phyloP scores from a whole-genome alignment of 495 filamentous ascomycete species.

The Cetradonia linearis region DNA sequence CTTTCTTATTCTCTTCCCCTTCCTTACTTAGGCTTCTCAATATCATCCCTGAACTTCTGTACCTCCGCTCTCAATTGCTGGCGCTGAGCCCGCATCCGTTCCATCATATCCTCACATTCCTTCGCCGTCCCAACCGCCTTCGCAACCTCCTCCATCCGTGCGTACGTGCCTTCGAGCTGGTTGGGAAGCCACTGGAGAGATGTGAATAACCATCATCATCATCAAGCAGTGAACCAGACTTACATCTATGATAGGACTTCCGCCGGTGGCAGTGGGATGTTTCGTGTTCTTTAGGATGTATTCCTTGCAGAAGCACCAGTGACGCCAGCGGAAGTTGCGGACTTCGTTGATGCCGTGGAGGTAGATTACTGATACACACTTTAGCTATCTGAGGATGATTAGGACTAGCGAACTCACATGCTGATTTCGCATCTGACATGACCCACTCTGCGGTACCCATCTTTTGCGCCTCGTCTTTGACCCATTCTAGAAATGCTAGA shows the following conservation, averaged over 20 bases:
- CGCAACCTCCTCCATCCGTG: constrained; percentile 58
- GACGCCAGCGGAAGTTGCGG: constrained; percentile 78
- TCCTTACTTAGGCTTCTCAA: constrained; percentile 32
- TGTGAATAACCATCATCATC: background rate
- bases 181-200: constrained; percentile 64
- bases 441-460: constrained; percentile 54
- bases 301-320: constrained; percentile 91
- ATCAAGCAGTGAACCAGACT: constrained; percentile 20
- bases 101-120: constrained; percentile 57
- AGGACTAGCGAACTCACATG: constrained; percentile 14
- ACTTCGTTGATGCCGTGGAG: constrained; percentile 69
- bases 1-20: constrained; percentile 35
- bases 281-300: constrained; percentile 77
- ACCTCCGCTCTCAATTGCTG: constrained; percentile 69
- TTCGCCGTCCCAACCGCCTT: constrained; percentile 30
- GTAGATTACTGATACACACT: constrained; percentile 46
- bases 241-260: constrained; percentile 79
- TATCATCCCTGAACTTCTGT: constrained; percentile 68
- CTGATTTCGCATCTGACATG: constrained; percentile 40
- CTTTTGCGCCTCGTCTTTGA: constrained; percentile 45
- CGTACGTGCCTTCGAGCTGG: constrained; percentile 67
- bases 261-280: constrained; percentile 82
- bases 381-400: constrained; percentile 17
- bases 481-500: constrained; percentile 66
- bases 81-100: constrained; percentile 54